Evolutionary conservation across 2,329 filamentous ascomycete species (phyloP).

Genomic region (Aspergillus quadrilineatus): DNA sequence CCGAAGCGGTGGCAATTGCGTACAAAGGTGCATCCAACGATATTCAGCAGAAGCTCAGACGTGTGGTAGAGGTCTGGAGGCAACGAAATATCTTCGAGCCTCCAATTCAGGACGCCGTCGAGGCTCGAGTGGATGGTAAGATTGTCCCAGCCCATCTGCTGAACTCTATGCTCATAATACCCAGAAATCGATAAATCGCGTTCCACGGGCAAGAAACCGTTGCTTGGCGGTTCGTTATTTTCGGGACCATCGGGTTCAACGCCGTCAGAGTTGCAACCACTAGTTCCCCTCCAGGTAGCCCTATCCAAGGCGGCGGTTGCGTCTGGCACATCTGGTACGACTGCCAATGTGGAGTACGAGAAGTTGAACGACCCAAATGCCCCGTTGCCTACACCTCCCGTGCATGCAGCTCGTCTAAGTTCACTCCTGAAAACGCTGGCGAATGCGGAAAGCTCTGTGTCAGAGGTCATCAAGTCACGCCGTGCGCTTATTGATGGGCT

Average conservation of each 20-base stretch:
- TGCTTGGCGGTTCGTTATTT: constrained; percentile 70
- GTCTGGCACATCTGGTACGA: constrained; percentile 64
- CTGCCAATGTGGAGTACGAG: constrained; percentile 77
- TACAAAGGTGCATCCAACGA: constrained; percentile 87
- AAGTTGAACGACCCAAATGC: constrained; percentile 73
- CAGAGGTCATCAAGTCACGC: constrained; percentile 84
- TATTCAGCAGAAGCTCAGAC: constrained; percentile 79
- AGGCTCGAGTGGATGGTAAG: constrained; percentile 73
- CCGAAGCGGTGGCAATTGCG: constrained; percentile 83
- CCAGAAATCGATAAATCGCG: constrained; percentile 58
- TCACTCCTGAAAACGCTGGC: constrained; percentile 86
- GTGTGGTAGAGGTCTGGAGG: constrained; percentile 94
- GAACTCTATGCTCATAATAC: constrained; percentile 6
- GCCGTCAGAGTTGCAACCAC: constrained; percentile 72
- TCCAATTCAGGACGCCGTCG: constrained; percentile 76
- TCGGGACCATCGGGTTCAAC: constrained; percentile 57
- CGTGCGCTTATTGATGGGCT: constrained; percentile 73
- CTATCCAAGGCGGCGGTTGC: constrained; percentile 70
- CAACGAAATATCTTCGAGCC: constrained; percentile 79
- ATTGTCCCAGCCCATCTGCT: not conserved
- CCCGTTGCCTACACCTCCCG: constrained; percentile 74
- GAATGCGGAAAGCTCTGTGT: constrained; percentile 82
- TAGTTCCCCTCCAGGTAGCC: constrained; percentile 72
- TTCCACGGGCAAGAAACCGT: constrained; percentile 53
- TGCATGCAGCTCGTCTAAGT: constrained; percentile 86